Evolutionary conservation across 2,329 filamentous ascomycete genomes (phyloP).

Genomic region (Ramularia endophylla): DNA sequence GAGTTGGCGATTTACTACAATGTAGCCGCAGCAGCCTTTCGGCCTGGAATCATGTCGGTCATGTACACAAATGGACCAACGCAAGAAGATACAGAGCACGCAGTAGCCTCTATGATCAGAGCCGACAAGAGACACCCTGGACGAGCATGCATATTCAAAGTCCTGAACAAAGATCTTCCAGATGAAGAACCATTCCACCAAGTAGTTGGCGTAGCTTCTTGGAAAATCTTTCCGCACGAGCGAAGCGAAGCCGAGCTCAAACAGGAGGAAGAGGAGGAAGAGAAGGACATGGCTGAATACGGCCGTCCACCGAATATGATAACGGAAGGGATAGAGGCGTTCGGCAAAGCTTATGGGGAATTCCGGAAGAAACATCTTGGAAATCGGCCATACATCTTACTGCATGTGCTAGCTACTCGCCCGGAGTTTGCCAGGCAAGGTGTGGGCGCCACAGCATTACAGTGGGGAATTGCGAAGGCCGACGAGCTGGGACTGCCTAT

Average conservation of each 20-base stretch:
- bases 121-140: slow-evolving; percentile 15
- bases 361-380: slow-evolving; percentile 22
- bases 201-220: slow-evolving; percentile 28
- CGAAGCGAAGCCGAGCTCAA: slow-evolving; percentile 24
- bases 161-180: slow-evolving; percentile 26
- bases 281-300: slow-evolving; percentile 15
- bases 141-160: slow-evolving; percentile 19
- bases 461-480: slow-evolving; percentile 36
- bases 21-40: slow-evolving; percentile 24
- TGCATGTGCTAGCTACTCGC: slow-evolving; percentile 32
- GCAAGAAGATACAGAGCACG: slow-evolving; percentile 10
- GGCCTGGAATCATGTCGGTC: slow-evolving; percentile 23
- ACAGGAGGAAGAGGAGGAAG: slow-evolving; percentile 17
- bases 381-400: slow-evolving; percentile 20
- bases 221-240: slow-evolving; percentile 25
- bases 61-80: slow-evolving; percentile 27
- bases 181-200: slow-evolving; percentile 14
- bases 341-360: slow-evolving; percentile 10
- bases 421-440: slow-evolving; percentile 37
- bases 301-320: slow-evolving; percentile 17
- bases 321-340: slow-evolving; percentile 17
- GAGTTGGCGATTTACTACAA: slow-evolving; percentile 22
- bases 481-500: slow-evolving; percentile 33
- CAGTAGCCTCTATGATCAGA: slow-evolving; percentile 7
- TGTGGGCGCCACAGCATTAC: slow-evolving; percentile 33